These are phyloP conservation scores for Myochromella boudieri DNA, from an alignment of 768 basidiomycete genomes.

Conservation along the genomic window DNA sequence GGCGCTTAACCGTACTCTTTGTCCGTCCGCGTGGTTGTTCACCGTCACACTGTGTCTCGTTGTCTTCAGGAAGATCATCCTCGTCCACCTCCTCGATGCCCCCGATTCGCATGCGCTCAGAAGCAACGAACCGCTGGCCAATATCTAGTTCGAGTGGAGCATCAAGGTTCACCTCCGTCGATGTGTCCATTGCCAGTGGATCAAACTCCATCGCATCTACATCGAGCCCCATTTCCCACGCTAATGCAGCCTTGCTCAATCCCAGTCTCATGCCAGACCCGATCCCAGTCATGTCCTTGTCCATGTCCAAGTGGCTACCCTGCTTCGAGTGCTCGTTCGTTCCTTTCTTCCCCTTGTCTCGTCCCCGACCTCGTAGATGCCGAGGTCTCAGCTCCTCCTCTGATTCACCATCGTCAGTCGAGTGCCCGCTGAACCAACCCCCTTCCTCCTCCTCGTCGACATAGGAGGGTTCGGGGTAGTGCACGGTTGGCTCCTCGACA, in stretches of 20 bases:
- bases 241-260: constrained; percentile 8
- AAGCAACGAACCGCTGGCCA: constrained; percentile 11
- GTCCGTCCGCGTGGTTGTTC: constrained; percentile 10
- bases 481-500: constrained; percentile 61
- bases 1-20: constrained; percentile 29
- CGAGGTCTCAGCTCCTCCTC: background rate
- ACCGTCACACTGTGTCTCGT: no score
- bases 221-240: constrained; percentile 20
- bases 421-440: no score
- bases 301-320: constrained; percentile 14
- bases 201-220: constrained; percentile 39
- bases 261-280: background rate
- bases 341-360: constrained; percentile 8
- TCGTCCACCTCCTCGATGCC: constrained; percentile 19
- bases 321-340: constrained; percentile 5
- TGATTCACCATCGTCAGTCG: no score
- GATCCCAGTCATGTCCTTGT: constrained; percentile 8
- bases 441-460: constrained; percentile 14
- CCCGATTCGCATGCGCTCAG: background rate
- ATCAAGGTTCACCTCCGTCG: constrained; percentile 9
- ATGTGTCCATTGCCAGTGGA: constrained; percentile 13
- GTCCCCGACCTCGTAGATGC: constrained; percentile 1
- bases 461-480: constrained; percentile 33
- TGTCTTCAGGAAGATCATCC: constrained; percentile 16
- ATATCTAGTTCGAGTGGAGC: constrained; percentile 14